Evolutionary conservation across 352 stramenopile genomes (phyloP).

Genomic region (Globisporangium polare): DNA sequence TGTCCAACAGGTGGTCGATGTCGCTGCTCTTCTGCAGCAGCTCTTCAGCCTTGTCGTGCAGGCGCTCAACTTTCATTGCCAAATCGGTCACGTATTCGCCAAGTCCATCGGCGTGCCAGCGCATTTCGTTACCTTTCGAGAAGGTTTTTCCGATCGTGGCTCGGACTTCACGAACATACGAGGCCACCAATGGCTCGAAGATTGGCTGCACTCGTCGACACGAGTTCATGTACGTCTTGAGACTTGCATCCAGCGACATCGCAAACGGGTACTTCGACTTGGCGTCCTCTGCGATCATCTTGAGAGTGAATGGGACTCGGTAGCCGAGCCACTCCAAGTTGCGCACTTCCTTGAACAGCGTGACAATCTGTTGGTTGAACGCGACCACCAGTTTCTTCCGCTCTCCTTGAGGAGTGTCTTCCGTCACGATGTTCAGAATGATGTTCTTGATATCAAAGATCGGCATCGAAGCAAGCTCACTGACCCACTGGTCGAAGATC

Average conservation of each 20-base stretch:
- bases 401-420: conserved; percentile 66
- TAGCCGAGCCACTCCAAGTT: conserved; percentile 99
- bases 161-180: conserved; percentile 79
- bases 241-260: conserved; percentile 95
- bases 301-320: conserved; percentile 93
- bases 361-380: conserved; percentile 98
- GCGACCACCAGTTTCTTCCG: conserved; percentile 80
- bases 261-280: conserved; percentile 96
- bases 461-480: conserved; percentile 85
- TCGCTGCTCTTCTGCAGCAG: conserved; percentile 91
- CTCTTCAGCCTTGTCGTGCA: conserved; percentile 99
- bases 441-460: conserved; percentile 92
- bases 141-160: conserved; percentile 88
- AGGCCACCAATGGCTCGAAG: conserved; percentile 71
- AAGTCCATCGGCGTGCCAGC: conserved; percentile 85
- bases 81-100: conserved; percentile 87
- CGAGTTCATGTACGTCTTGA: conserved; percentile 91
- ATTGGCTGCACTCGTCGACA: conserved; percentile 79
- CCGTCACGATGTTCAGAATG: conserved; percentile 86
- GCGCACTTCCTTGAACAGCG: conserved; percentile 98
- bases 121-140: conserved; percentile 85
- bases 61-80: conserved; percentile 90
- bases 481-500: conserved; percentile 96
- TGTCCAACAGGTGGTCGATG: conserved; percentile 90
- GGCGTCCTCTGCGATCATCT: conserved; percentile 96